A percentile compares a stretch with the other conserved stretches of the same genome.
phyloP scores from a whole-genome alignment of 768 basidiomycete genomes.

The Bullera alba region DNA sequence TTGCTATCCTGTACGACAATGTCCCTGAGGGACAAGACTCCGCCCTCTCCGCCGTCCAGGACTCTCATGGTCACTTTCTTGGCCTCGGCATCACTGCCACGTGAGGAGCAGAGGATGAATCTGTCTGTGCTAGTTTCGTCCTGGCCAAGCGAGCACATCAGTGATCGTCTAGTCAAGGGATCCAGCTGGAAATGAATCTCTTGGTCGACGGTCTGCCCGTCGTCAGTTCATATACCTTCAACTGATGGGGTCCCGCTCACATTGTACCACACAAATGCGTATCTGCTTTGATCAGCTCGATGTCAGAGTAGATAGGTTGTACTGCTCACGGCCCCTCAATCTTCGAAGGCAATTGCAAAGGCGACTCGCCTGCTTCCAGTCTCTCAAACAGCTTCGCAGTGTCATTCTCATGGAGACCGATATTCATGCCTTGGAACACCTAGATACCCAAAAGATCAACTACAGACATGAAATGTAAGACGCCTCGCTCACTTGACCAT shows the following conservation, averaged over 20 bases:
- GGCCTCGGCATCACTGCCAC: constrained; percentile 14
- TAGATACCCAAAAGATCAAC: not conserved
- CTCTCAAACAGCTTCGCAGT: not conserved
- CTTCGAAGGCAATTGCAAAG: constrained; percentile 14
- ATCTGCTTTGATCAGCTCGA: constrained; percentile 15
- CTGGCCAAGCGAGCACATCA: constrained; percentile 18
- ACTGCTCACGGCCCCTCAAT: constrained; percentile 43
- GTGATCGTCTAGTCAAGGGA: constrained; percentile 39
- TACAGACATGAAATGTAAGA: not conserved
- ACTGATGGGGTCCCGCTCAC: constrained; percentile 8
- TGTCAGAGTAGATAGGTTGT: not conserved
- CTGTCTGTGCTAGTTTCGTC: not conserved
- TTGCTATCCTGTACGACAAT: constrained; percentile 1
- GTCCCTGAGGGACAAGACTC: constrained; percentile 9
- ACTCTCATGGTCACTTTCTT: constrained; percentile 19
- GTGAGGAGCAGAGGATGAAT: constrained; percentile 20
- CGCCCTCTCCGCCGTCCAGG: constrained; percentile 32
- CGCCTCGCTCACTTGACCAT: constrained; percentile 33
- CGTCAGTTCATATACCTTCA: not conserved
- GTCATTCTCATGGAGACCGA: not conserved
- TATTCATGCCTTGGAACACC: not conserved
- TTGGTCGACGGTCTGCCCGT: not conserved
- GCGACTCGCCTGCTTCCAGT: not conserved
- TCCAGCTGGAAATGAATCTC: constrained; percentile 32
- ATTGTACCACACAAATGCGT: constrained; percentile 38